phyloP scores from a whole-genome alignment of 2,329 filamentous ascomycete genomes.

The Hyphodiscus sp. region DNA sequence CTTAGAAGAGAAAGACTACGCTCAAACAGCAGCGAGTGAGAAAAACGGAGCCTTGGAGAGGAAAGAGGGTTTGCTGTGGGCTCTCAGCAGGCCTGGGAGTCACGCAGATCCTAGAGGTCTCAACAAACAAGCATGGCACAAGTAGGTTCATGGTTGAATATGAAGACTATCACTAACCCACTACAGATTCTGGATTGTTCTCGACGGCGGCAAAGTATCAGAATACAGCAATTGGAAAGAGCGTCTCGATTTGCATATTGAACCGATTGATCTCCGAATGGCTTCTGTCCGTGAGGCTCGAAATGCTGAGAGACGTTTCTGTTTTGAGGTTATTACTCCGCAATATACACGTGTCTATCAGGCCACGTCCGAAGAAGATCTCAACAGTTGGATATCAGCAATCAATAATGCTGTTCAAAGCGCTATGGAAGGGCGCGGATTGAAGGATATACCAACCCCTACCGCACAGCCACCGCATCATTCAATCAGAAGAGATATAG shows the following conservation, averaged over 20 bases:
- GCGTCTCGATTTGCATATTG: conserved; percentile 91
- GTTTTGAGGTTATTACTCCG: conserved; percentile 97
- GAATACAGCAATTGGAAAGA: conserved; percentile 99
- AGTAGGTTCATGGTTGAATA: conserved; percentile 51
- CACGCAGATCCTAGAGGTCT: conserved; percentile 93
- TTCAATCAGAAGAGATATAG: conserved; percentile 75
- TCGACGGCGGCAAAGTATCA: conserved; percentile 92
- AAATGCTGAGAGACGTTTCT: conserved; percentile 90
- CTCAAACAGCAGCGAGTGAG: conserved; percentile 45
- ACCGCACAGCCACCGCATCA: conserved; percentile 30
- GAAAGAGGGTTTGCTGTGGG: conserved; percentile 94
- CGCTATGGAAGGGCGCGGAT: conserved; percentile 77
- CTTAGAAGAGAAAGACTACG: conserved; percentile 74
- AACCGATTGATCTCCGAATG: conserved; percentile 94
- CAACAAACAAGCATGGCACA: conserved; percentile 98
- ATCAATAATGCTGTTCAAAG: conserved; percentile 98
- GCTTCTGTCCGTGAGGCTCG: conserved; percentile 93
- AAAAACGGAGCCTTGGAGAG: conserved; percentile 57
- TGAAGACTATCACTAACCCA: conserved; percentile 22
- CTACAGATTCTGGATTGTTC: conserved; percentile 89
- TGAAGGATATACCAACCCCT: conserved; percentile 44
- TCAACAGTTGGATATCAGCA: conserved; percentile 91
- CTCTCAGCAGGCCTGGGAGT: conserved; percentile 82
- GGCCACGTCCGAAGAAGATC: conserved; percentile 94
- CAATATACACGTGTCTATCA: conserved; percentile 95